Evolutionary conservation across 75 land plant genomes (phyloP), one percentile per base, ranked within the genome.

Genomic region (Larix kaempferi): DNA sequence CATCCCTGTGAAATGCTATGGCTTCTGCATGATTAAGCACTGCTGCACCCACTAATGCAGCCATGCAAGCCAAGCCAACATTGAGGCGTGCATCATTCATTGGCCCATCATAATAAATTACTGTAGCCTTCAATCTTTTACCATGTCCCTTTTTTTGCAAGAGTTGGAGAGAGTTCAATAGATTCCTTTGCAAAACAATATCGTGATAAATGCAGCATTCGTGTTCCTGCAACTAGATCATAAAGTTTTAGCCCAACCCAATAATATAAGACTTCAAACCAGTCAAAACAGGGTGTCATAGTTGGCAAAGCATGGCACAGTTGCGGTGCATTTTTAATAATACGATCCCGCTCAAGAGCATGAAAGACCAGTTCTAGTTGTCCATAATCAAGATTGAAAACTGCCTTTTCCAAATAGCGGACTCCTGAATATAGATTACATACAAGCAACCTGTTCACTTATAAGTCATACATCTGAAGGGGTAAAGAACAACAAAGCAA

Each of bases 231-330:
- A 54, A 98, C 95, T 57, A 98, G 78, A 78, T 98, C 99, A 71
- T 98, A 98, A 59, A 93, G n/a, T 74, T 98, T 98, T 72, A 98
- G 78, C 4, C 99, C 99, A 55, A 80, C 78, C 99, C 99, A 98
- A 78, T 88, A 98, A 78, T 98, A 98, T 11, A 94, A 82, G 2
- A 87, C 89, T 74, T 98, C 98, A 89, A 97, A 93, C 95, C 98
- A 95, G 63, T 81, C 78, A 79, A 93, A 98, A 80, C 99, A 98
- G n/a, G 99, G 99, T 4, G 99, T 98, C 99, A 95, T 98, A 74
- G 94, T 93, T 44, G 99, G 92, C 77, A 98, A 79, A 57, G 99
- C 83, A 78, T 89, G 85, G 78, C 98, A 93, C n/a, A 98, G 81
- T 76, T 98, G 99, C 26, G 99, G 98, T 25, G 98, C 99, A 88